Evolutionary conservation across 1,139 yeast species (phyloP).

Genomic region (Eremothecium gossypii): DNA sequence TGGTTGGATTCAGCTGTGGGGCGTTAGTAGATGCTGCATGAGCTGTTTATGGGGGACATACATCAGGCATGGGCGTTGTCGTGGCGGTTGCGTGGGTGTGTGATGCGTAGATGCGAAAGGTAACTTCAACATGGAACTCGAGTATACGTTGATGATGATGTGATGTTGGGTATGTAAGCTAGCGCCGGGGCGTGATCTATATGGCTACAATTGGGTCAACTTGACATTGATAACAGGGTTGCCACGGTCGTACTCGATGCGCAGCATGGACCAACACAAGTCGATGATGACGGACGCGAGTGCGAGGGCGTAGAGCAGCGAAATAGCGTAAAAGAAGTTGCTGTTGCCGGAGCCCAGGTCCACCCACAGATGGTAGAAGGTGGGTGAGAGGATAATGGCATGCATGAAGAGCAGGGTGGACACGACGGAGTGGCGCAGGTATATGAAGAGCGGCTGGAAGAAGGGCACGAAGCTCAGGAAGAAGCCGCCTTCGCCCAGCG

Average conservation of each 20-base stretch:
- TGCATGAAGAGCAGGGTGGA: slow-evolving; percentile 40
- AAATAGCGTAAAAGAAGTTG: slow-evolving; percentile 90
- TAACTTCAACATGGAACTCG: too few species aligned
- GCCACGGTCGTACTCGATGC: slow-evolving; percentile 52
- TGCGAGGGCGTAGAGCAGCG: slow-evolving; percentile 69
- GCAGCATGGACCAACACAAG: slow-evolving; percentile 71
- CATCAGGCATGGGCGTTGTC: slow-evolving; percentile 3
- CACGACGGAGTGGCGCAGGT: slow-evolving; percentile 37
- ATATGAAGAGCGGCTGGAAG: slow-evolving; percentile 38
- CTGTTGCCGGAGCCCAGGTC: slow-evolving; percentile 91
- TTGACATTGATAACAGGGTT: slow-evolving; percentile 22
- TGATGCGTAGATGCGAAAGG: neutral
- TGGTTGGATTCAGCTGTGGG: slow-evolving; percentile 59
- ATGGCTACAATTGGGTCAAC: slow-evolving; percentile 29
- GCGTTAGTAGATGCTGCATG: slow-evolving; percentile 6
- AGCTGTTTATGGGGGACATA: neutral
- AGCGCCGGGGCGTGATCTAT: neutral
- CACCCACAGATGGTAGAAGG: slow-evolving; percentile 92
- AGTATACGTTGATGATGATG: too few species aligned
- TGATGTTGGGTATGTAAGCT: too few species aligned
- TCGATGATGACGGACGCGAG: slow-evolving; percentile 65
- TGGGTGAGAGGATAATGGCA: slow-evolving; percentile 61
- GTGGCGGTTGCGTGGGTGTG: neutral
- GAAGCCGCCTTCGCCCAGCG: slow-evolving; percentile 73
- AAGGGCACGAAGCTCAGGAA: slow-evolving; percentile 54